Evolutionary conservation across 305 asterid species (phyloP).

Genomic region (Lippia alba): DNA sequence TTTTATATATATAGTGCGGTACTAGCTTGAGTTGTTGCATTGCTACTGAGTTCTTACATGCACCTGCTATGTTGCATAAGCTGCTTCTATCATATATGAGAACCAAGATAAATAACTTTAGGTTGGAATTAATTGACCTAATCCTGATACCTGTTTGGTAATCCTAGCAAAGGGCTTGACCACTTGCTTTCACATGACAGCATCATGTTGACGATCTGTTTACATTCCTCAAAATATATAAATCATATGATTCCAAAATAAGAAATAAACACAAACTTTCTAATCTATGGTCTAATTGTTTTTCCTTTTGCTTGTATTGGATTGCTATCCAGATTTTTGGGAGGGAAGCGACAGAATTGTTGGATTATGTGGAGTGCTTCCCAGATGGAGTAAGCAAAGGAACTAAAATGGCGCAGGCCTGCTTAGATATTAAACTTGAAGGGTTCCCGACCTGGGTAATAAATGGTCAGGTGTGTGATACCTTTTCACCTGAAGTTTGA

Average conservation of each 20-base stretch:
- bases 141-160: background rate
- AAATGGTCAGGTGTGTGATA: slow-evolving; percentile 68
- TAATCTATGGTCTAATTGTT: slow-evolving; percentile 18
- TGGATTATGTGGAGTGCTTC: slow-evolving; percentile 93
- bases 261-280: background rate
- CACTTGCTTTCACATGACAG: slow-evolving; percentile 11
- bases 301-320: slow-evolving; percentile 25
- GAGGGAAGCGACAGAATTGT: slow-evolving; percentile 70
- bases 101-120: background rate
- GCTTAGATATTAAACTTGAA: slow-evolving; percentile 70
- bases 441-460: slow-evolving; percentile 96
- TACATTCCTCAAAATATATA: background rate
- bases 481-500: slow-evolving; percentile 17
- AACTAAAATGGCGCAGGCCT: slow-evolving; percentile 72
- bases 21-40: background rate
- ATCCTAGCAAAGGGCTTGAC: background rate
- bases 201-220: background rate
- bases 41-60: background rate
- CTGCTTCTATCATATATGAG: background rate
- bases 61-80: background rate
- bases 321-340: slow-evolving; percentile 73
- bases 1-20: background rate
- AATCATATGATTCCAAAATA: slow-evolving; percentile 15
- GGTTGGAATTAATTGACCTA: background rate
- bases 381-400: slow-evolving; percentile 82